Conservation (phyloP, 345 rosid genomes). For the Gossypium arboreum region DNA sequence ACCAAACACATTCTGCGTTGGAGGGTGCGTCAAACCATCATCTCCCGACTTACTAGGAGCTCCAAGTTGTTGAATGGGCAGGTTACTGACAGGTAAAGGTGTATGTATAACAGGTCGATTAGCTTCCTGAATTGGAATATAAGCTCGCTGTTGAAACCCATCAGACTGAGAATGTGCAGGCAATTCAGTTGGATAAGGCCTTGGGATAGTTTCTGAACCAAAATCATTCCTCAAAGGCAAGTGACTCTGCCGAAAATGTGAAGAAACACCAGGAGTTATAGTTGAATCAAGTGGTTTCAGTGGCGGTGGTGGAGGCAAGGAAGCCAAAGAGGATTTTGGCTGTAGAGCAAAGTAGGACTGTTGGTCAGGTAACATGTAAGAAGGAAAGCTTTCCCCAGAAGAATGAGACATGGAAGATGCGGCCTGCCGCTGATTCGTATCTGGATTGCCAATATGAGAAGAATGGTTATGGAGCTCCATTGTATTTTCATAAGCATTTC, state of each 20-base stretch:
- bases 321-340: constrained; percentile 26
- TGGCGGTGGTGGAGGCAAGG: constrained; percentile 28
- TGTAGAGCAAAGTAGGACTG: constrained; percentile 27
- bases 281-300: constrained; percentile 15
- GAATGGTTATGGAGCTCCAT: constrained; percentile 19
- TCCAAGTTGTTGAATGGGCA: constrained; percentile 22
- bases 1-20: constrained; percentile 9
- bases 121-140: constrained; percentile 20
- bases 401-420: constrained; percentile 27
- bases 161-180: constrained; percentile 30
- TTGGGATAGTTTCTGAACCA: constrained; percentile 26
- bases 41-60: constrained; percentile 18
- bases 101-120: constrained; percentile 21
- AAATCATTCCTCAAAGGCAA: constrained; percentile 31
- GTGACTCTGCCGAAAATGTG: constrained; percentile 28
- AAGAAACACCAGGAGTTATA: constrained; percentile 21
- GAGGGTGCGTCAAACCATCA: constrained; percentile 18
- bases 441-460: constrained; percentile 22
- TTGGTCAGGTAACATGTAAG: constrained; percentile 36
- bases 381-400: constrained; percentile 29
- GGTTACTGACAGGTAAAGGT: constrained; percentile 18
- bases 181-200: constrained; percentile 30
- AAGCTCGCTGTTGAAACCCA: constrained; percentile 29
- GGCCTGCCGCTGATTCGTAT: constrained; percentile 15
- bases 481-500: constrained; percentile 17